Percentiles rank a stretch among this genome's conserved stretches.
Conservation (phyloP, 2,329 filamentous ascomycete genomes). For the Fusarium domesticum region DNA sequence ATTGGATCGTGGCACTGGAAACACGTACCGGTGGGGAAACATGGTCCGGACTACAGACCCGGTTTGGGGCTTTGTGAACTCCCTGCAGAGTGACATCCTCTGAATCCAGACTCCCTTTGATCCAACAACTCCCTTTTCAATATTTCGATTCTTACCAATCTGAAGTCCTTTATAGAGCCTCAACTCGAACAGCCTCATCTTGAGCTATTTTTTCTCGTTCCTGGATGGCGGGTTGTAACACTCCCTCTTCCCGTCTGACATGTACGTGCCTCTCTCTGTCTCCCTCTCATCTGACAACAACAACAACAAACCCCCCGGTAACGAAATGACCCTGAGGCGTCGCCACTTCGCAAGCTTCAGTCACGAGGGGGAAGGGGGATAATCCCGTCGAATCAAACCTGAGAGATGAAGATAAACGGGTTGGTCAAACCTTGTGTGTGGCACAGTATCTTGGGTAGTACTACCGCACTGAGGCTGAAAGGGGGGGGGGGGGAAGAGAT, state of each 20-base stretch:
- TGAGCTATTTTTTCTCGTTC: too few species aligned
- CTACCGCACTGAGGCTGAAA: not conserved
- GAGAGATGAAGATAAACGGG: not conserved
- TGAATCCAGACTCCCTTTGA: not conserved
- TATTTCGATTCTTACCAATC: not conserved
- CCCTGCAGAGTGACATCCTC: not conserved
- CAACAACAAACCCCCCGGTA: not conserved
- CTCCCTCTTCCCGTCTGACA: not conserved
- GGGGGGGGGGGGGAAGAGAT: not conserved
- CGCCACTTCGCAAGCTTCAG: conserved; percentile 11
- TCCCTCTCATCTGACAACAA: not conserved
- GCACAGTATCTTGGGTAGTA: not conserved
- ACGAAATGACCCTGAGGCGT: conserved; percentile 18
- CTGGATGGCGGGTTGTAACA: not conserved
- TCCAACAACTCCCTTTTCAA: not conserved
- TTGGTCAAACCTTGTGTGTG: not conserved
- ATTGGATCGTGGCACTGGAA: too few species aligned
- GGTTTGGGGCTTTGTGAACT: not conserved
- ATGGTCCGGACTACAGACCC: not conserved
- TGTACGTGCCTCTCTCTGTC: not conserved
- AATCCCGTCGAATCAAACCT: not conserved
- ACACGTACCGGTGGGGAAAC: too few species aligned
- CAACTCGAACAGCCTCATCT: too few species aligned
- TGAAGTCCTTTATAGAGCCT: not conserved
- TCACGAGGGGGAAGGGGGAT: not conserved